phyloP scores from a whole-genome alignment of 139 green algal genomes.

The Haematococcus sp. region DNA sequence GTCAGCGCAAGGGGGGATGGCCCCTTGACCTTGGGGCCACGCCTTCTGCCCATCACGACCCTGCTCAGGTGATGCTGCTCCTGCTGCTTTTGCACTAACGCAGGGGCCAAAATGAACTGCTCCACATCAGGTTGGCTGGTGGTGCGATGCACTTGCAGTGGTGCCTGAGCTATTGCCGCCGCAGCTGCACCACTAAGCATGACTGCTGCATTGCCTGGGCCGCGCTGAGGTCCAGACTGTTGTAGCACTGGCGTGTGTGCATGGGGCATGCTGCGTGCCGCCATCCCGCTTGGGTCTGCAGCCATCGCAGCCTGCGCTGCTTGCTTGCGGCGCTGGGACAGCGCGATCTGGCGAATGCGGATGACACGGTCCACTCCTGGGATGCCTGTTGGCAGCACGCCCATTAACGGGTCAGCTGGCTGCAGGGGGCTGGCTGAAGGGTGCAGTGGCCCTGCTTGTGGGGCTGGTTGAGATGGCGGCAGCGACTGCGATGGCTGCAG shows the following conservation, averaged over 20 bases:
- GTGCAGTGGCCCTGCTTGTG: neutral
- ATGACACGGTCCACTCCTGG: slow-evolving; percentile 2
- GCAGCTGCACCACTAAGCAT: neutral
- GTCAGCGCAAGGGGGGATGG: neutral
- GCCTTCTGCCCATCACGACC: neutral
- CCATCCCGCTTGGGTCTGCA: neutral
- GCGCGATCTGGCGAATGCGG: slow-evolving; percentile 8
- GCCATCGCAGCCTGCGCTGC: neutral
- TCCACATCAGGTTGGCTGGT: too few species aligned
- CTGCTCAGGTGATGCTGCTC: neutral
- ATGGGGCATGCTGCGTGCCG: neutral
- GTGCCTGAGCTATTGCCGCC: neutral
- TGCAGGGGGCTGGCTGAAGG: neutral
- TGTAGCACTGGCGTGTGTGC: too few species aligned
- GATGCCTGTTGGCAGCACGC: neutral
- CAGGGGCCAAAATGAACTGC: too few species aligned
- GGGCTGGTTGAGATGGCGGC: too few species aligned
- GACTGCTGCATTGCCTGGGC: neutral
- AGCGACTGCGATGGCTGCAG: neutral
- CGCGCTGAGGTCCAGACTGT: too few species aligned
- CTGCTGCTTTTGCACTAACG: neutral
- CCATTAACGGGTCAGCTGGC: neutral
- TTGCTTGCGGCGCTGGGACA: slow-evolving; percentile 3
- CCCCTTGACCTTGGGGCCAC: neutral
- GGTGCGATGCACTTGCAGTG: too few species aligned